Base-by-base conservation (phyloP, 768 basidiomycete genomes). In the Russula brevipes region DNA sequence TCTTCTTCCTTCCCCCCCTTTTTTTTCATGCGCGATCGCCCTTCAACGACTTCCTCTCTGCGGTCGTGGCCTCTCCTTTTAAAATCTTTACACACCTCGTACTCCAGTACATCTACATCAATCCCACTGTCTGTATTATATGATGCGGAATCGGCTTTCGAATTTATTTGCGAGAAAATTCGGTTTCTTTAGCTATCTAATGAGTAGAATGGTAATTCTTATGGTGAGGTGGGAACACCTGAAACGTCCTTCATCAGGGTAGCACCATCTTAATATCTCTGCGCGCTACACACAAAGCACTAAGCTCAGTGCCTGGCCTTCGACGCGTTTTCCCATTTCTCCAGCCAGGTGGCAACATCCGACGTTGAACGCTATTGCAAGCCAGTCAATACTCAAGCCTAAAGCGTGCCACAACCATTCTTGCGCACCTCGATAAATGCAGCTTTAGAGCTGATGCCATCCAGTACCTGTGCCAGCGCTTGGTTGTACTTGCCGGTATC, bases 401-500 rank as follows among this genome's bases (percentile, higher is more conserved):
- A 17, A 38, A 46, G 6, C 10, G 14, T 17, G 30, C 16, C n/a
- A 8, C 38, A 2, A 42, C 39, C 38, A 3, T 55, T 5, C 10
- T 33, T 42, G 36, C 61, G 39, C 16, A 66, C 67, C 51, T 68
- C 44, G 53, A 68, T 61, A 41, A 63, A 60, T 3, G 55, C 51
- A 0, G 55, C 44, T 50, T 66, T 66, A 6, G 65, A 30, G 17
- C 36, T 60, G 56, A 68, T 66, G 14, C 52, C 55, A 36, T 68
- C 67, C 31, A 66, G 17, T 33, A 45, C 59, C 47, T 68, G 67
- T 14, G 67, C 67, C 44, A 68, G 45, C 4, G 55, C 54, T 19
- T 63, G 65, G 31, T 68, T 63, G 39, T 60, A 68, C 52, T 57
- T 66, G 41, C 54, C 17, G 51, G 35, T 63, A 17, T 68, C 61